These are phyloP conservation scores for Pythium monospermum DNA, from an alignment of 352 stramenopile species.

Conservation along the genomic window DNA sequence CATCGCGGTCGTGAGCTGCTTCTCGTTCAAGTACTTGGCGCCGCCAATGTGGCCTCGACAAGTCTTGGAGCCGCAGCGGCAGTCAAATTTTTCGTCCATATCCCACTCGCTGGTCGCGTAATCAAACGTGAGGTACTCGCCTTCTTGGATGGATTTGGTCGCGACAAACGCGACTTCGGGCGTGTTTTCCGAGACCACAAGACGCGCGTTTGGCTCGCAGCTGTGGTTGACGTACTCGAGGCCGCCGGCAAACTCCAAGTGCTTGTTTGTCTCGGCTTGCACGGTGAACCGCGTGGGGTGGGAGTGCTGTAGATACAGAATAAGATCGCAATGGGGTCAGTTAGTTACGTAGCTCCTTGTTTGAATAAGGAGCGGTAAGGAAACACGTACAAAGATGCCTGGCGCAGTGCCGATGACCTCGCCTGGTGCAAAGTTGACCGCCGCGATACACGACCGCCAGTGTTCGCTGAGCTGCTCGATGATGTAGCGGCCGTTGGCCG, in stretches of 20 bases:
- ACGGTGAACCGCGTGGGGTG: conserved; percentile 81
- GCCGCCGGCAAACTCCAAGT: conserved; percentile 78
- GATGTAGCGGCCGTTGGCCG: conserved; percentile 57
- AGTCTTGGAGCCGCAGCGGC: conserved; percentile 56
- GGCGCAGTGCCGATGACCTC: conserved; percentile 67
- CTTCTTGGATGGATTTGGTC: conserved; percentile 62
- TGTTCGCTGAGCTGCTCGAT: conserved; percentile 69
- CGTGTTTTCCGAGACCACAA: conserved; percentile 73
- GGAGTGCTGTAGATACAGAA: conserved; percentile 29
- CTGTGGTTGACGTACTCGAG: conserved; percentile 88
- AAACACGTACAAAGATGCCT: conserved; percentile 65
- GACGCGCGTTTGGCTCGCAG: conserved; percentile 78
- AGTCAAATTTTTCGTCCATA: conserved; percentile 90
- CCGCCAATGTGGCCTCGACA: conserved; percentile 71
- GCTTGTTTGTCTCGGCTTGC: conserved; percentile 67
- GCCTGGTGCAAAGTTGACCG: conserved; percentile 51
- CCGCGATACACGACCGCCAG: conserved; percentile 69
- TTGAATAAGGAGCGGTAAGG: too few relatives aligned
- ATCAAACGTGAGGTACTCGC: conserved; percentile 81
- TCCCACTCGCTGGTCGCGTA: conserved; percentile 90
- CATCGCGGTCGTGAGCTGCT: conserved; percentile 41
- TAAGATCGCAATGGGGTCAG: not conserved
- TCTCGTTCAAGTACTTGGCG: conserved; percentile 74
- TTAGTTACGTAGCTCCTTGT: not conserved
- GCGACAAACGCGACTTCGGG: conserved; percentile 73